A percentile compares a stretch with the other conserved stretches of the same genome.
phyloP scores from a whole-genome alignment of 2,329 filamentous ascomycete species.

The Tolypocladium tropicale region DNA sequence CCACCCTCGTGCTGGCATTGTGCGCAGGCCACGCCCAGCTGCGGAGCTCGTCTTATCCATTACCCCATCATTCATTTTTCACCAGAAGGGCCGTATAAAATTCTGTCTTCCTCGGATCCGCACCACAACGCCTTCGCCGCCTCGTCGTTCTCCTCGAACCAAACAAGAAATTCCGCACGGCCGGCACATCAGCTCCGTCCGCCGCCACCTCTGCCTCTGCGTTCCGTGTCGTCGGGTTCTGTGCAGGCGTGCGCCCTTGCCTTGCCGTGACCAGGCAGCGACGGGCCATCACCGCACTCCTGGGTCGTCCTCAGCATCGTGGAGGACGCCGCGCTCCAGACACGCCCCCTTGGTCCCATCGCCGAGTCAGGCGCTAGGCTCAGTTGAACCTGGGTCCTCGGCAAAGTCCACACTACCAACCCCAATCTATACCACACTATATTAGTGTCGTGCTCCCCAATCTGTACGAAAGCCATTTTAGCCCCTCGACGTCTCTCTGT shows the following conservation, averaged over 20 bases:
- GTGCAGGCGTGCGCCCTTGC: neutral
- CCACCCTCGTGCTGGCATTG: constrained; percentile 5
- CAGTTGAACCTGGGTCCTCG: constrained; percentile 21
- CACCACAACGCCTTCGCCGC: neutral
- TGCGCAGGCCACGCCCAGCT: constrained; percentile 5
- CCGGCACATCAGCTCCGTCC: neutral
- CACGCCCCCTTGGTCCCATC: constrained; percentile 14
- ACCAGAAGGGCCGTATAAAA: constrained; percentile 15
- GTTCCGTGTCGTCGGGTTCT: neutral
- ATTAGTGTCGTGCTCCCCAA: constrained; percentile 29
- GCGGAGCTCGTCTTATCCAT: constrained; percentile 15
- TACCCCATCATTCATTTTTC: constrained; percentile 17
- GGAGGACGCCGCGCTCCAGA: neutral
- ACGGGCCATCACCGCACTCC: neutral
- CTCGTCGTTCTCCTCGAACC: neutral
- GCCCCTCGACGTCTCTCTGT: constrained; percentile 13
- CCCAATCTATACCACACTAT: constrained; percentile 26
- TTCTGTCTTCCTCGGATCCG: constrained; percentile 16
- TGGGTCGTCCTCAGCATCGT: neutral
- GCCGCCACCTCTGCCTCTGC: neutral
- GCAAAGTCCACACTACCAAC: constrained; percentile 19
- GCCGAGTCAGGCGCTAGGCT: constrained; percentile 23
- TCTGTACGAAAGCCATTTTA: constrained; percentile 16
- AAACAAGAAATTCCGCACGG: neutral
- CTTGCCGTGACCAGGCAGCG: neutral